phyloP scores from a whole-genome alignment of 2,329 filamentous ascomycete species.

The Cercospora sp. region DNA sequence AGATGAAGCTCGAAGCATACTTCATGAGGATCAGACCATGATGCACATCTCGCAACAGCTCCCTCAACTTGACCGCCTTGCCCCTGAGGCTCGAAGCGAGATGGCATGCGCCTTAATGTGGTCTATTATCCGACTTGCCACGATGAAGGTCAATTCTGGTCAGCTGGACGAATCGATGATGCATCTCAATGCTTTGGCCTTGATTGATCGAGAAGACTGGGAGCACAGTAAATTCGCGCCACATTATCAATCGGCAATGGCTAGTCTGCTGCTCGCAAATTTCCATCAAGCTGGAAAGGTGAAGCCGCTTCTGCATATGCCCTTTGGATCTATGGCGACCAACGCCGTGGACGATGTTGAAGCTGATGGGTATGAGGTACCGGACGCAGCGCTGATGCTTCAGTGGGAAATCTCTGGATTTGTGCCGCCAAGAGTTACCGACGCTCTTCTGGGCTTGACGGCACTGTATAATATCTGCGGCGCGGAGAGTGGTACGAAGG shows the following conservation, averaged over 20 bases:
- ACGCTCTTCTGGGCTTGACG: slow-evolving; percentile 23
- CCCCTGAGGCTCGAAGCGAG: background rate
- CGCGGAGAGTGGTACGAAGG: background rate
- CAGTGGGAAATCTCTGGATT: slow-evolving; percentile 12
- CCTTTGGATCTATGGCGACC: slow-evolving; percentile 16
- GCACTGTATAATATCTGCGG: slow-evolving; percentile 21
- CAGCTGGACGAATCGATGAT: slow-evolving; percentile 22
- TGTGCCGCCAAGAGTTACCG: slow-evolving; percentile 7
- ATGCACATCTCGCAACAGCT: slow-evolving; percentile 17
- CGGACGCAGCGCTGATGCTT: slow-evolving; percentile 14
- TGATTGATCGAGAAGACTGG: slow-evolving; percentile 22
- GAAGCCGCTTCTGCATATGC: slow-evolving; percentile 16
- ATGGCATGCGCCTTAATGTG: slow-evolving; percentile 19
- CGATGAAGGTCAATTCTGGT: slow-evolving; percentile 23
- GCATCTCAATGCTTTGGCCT: slow-evolving; percentile 23
- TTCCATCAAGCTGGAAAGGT: slow-evolving; percentile 17
- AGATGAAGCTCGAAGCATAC: slow-evolving; percentile 17
- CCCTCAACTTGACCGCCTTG: slow-evolving; percentile 1
- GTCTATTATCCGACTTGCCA: slow-evolving; percentile 25
- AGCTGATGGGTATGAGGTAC: slow-evolving; percentile 17
- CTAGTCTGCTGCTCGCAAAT: slow-evolving; percentile 22
- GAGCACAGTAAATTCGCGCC: slow-evolving; percentile 14
- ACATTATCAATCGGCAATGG: slow-evolving; percentile 21
- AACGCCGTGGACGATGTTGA: slow-evolving; percentile 21
- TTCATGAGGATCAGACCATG: slow-evolving; percentile 22